Base-by-base conservation (phyloP, 352 stramenopile species). In the Globisporangium apiculatum region DNA sequence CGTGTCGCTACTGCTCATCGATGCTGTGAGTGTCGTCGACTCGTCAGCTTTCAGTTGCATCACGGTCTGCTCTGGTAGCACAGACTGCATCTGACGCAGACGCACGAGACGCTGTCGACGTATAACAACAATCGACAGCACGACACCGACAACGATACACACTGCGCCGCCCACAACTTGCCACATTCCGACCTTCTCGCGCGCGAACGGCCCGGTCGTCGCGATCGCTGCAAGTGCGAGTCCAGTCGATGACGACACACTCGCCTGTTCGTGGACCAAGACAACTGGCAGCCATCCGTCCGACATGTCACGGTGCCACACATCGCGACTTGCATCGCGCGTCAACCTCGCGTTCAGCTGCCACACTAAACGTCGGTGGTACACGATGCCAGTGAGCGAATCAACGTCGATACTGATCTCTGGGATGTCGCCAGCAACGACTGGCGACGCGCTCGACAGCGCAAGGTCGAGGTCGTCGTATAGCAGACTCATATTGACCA, bases 301-400 rank as follows among this genome's bases (percentile, higher is more conserved):
- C 0, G 48, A 10, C 5, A 80, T 52, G 4, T 61, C 40, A 0
- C 8, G 7, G 48, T 89, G 76, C 78, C 78, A 89, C 18, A 62
- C 48, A 50, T 79, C 65, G 3, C 41, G 47, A 1, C 4, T n/a
- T 1, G 18, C 36, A 43, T 63, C 58, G 10, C 51, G 58, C 1
- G 9, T 43, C 37, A 81, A 51, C 24, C 51, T 57, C 0, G 67
- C 59, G 4, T 55, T 70, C 48, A 89, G 61, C 48, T 84, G 74
- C 79, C 79, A 89, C 43, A 71, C 63, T 3, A 84, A 42, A 7
- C 75, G 74, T 3, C 71, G 72, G 47, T 89, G 70, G 48, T 72
- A 72, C 4, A 81, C 79, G 1, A 54, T n/a, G 1, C 76, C 79
- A 0, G 76, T 87, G 5, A 71, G 35, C 7, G 72, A 68, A 18